Base-by-base conservation (phyloP, 139 green algal genomes). In the Volvox reticuliferus region DNA sequence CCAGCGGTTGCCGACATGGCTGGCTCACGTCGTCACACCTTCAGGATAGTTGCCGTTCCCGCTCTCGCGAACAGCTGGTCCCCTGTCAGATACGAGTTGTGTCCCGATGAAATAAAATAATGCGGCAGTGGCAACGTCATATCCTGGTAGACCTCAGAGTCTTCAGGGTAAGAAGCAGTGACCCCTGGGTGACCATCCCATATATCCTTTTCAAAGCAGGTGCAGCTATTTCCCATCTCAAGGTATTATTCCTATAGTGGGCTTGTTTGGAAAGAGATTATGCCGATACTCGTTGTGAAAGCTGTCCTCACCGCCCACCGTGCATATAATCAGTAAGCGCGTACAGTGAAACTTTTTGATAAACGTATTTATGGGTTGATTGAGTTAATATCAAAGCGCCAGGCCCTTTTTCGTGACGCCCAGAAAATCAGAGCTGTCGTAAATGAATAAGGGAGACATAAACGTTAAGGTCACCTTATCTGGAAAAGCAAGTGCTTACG, bases 71-170 rank as follows among this genome's bases (percentile, higher is more conserved):
- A 84, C 28, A 93, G 36, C 63, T 93, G 91, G 63, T 91, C 85
- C 26, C 86, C 86, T 0, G 86, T 91, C 62, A 93, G 37, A 30
- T 93, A 93, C 1, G 86, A 91, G 76, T 93, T 93, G 55, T 93
- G 91, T 3, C 91, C 91, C 9, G 81, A 88, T 30, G 71, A 88
- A 21, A 93, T 86, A 65, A 92, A 93, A 75, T 93, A 93, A 35
- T 90, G 85, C 6, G 83, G 37, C 12, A 93, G 78, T 24, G 90
- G 90, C 21, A 61, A 65, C 26, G 67, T 83, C 90, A 93, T 93
- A 37, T 90, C 83, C 16, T 93, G 90, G 28, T 85, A 84, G 0
- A 83, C 83, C 0, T 77, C 21, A 12, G n/a, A 12, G 28, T 32
- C n/a, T 20, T 65, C 65, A 0, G 26, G n/a, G 76, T 92, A 92